A percentile compares a stretch with the other conserved stretches of the same genome.
Conservation (phyloP, 345 rosid genomes). For the Psidium friedrichsthalianum region DNA sequence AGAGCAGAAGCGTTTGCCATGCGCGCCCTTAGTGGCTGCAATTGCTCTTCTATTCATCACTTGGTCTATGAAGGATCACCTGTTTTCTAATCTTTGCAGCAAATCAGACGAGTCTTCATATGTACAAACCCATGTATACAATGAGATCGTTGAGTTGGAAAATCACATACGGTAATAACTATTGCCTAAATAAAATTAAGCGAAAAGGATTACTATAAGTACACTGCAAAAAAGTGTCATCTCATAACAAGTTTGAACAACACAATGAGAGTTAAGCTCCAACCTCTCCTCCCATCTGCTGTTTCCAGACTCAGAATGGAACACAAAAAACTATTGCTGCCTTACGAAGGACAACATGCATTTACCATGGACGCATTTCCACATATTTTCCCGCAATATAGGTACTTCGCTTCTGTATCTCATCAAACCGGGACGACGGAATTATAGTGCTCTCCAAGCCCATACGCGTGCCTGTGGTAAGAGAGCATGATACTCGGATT, state of each 20-base stretch:
- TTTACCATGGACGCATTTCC: neutral
- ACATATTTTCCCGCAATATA: neutral
- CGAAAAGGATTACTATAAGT: neutral
- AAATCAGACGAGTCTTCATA: neutral
- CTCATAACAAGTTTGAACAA: neutral
- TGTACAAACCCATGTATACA: neutral
- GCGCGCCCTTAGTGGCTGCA: neutral
- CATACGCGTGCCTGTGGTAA: slow-evolving; percentile 60
- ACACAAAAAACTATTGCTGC: neutral
- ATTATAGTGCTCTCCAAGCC: slow-evolving; percentile 62
- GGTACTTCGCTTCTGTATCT: neutral
- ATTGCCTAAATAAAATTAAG: neutral
- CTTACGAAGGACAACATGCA: neutral
- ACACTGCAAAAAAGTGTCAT: neutral
- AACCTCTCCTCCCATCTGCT: neutral
- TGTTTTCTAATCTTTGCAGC: neutral
- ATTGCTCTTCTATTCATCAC: neutral
- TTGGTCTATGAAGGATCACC: neutral
- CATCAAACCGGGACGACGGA: slow-evolving; percentile 25
- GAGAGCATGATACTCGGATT: slow-evolving; percentile 26
- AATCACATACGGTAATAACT: neutral
- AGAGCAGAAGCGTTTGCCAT: too few relatives aligned
- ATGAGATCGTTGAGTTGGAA: neutral
- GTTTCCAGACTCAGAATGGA: neutral
- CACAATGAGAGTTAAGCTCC: neutral